Evolutionary conservation across 192 early-diverging fungal species (phyloP).

Genomic region (Umbelopsis isabellina): DNA sequence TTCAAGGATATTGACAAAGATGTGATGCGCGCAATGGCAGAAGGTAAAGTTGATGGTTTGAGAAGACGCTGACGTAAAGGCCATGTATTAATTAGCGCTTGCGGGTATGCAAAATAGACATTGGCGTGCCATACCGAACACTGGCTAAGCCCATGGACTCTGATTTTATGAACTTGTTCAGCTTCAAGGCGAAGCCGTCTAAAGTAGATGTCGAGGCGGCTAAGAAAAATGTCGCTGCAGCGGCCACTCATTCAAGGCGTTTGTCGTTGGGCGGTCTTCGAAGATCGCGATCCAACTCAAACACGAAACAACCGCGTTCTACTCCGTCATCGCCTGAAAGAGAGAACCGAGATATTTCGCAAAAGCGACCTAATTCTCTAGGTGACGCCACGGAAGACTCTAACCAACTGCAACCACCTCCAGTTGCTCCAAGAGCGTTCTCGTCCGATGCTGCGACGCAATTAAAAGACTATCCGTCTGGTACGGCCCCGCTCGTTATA

Average conservation of each 20-base stretch:
- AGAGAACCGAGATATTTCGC: neutral
- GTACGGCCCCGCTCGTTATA: neutral
- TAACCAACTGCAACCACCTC: neutral
- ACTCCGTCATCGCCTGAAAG: neutral
- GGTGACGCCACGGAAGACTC: neutral
- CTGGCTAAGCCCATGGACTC: constrained; percentile 36
- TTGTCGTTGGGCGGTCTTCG: neutral
- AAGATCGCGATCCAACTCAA: constrained; percentile 1
- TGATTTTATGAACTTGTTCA: constrained; percentile 37
- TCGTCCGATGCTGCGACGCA: constrained; percentile 1
- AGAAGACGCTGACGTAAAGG: neutral
- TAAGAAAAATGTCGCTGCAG: neutral
- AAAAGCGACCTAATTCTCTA: neutral
- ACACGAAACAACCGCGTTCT: neutral
- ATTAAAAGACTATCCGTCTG: neutral
- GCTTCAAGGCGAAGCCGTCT: constrained; percentile 29
- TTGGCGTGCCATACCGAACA: constrained; percentile 32
- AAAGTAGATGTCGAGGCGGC: constrained; percentile 11
- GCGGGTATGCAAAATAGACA: constrained; percentile 25
- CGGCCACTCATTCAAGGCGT: neutral
- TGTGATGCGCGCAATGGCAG: constrained; percentile 24
- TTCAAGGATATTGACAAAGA: constrained; percentile 37
- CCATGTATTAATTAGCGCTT: neutral
- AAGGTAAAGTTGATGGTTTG: constrained; percentile 23
- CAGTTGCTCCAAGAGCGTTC: neutral